Conservation (phyloP, 2,329 filamentous ascomycete genomes). For the Sporothrix globosa region DNA sequence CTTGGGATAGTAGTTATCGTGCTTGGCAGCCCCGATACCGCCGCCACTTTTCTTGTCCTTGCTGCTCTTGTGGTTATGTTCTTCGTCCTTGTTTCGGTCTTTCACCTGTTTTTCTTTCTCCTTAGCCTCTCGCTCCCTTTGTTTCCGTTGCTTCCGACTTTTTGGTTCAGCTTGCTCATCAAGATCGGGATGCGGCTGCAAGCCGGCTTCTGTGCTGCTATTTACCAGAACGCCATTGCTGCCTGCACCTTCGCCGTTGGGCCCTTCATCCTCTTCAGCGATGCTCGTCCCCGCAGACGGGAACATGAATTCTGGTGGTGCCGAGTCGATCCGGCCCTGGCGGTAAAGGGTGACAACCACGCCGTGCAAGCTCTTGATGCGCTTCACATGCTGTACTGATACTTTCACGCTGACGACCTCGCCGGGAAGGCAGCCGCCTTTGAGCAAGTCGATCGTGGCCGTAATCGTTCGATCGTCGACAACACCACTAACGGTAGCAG, state of each 20-base stretch:
- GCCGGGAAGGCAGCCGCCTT: conserved; percentile 82
- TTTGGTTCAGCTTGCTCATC: background rate
- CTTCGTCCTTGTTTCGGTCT: conserved; percentile 24
- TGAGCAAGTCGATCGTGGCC: conserved; percentile 79
- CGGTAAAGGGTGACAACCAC: conserved; percentile 92
- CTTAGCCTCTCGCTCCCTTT: conserved; percentile 40
- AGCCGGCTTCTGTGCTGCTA: background rate
- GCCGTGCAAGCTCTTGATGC: conserved; percentile 86
- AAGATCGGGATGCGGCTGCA: background rate
- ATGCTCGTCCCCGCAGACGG: conserved; percentile 26
- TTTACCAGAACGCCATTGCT: background rate
- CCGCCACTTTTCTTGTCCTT: conserved; percentile 4
- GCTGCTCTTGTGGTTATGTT: conserved; percentile 2
- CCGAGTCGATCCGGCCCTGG: conserved; percentile 85
- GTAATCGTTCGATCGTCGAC: conserved; percentile 79
- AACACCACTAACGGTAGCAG: conserved; percentile 43
- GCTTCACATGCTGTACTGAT: conserved; percentile 82
- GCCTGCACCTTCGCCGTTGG: background rate
- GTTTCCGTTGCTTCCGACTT: conserved; percentile 27
- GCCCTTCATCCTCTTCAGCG: conserved; percentile 24
- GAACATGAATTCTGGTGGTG: conserved; percentile 58
- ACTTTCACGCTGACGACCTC: conserved; percentile 81
- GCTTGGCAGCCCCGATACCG: conserved; percentile 36
- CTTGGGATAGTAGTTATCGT: conserved; percentile 82
- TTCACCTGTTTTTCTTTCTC: conserved; percentile 27